A percentile compares a stretch with the other conserved stretches of the same genome.
Evolutionary conservation across 257 asterid genomes (phyloP).

Genomic region (Lycium ferocissimum): DNA sequence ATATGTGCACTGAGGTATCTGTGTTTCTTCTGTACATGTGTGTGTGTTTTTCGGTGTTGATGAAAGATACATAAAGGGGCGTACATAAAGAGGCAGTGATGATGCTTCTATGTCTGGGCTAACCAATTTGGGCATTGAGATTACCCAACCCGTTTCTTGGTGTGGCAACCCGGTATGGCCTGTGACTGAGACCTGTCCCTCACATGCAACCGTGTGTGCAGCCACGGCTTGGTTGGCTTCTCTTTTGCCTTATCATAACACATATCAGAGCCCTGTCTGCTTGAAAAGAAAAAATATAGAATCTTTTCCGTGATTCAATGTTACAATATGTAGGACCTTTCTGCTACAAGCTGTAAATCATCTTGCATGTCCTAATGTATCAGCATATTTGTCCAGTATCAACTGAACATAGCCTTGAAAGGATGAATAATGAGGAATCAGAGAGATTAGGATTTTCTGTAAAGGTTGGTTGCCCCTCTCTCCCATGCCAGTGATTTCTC

Average conservation of each 20-base stretch:
- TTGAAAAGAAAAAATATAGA: not conserved
- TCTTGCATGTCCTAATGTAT: not conserved
- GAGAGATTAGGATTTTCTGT: constrained; percentile 36
- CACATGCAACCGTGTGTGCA: constrained; percentile 38
- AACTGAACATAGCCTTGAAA: not conserved
- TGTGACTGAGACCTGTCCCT: not conserved
- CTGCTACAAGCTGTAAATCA: not conserved
- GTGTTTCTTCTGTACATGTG: constrained; percentile 1
- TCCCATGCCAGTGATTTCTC: not conserved
- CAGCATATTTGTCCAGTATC: not conserved
- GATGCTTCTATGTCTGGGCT: too few species aligned
- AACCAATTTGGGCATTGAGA: too few species aligned
- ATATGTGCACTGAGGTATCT: too few species aligned
- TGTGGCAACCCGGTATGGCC: constrained; percentile 25
- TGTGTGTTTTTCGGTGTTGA: not conserved
- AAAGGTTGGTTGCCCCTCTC: constrained; percentile 31
- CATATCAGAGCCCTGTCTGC: not conserved
- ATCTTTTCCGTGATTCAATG: too few species aligned
- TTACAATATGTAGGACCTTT: too few species aligned
- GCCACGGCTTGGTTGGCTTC: constrained; percentile 32
- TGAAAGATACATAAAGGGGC: not conserved
- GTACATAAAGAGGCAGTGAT: too few species aligned
- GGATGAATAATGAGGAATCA: not conserved
- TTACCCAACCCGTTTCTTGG: constrained; percentile 25
- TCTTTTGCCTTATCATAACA: not conserved